Evolutionary conservation across 305 asterid species (phyloP).

Genomic region (Fraxinus floribunda): DNA sequence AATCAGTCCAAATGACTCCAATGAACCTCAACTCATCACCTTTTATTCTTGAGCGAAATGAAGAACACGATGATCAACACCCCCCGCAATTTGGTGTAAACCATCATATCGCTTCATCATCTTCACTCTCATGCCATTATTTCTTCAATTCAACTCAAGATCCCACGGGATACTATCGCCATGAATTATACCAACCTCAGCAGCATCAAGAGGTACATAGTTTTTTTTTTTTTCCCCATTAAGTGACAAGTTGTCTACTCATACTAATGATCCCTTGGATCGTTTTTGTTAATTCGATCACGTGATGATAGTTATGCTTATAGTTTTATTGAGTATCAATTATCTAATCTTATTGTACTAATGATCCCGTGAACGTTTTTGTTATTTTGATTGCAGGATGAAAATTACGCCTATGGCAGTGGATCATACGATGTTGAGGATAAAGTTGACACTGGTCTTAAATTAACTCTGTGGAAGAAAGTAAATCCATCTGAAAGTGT

Average conservation of each 20-base stretch:
- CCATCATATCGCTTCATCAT: conserved; percentile 32
- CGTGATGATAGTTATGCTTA: not conserved
- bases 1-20: not conserved
- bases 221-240: not conserved
- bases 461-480: conserved; percentile 55
- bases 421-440: conserved; percentile 36
- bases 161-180: not conserved
- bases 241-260: not conserved
- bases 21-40: conserved; percentile 50
- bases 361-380: not conserved
- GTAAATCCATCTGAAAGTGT: conserved; percentile 24
- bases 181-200: conserved; percentile 29
- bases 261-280: not conserved
- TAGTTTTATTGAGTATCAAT: not conserved
- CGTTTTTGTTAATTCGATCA: not conserved
- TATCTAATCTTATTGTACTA: not conserved
- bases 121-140: conserved; percentile 44
- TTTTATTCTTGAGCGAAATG: conserved; percentile 35
- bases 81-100: conserved; percentile 23
- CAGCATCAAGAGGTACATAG: conserved; percentile 17
- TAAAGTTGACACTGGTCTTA: conserved; percentile 39
- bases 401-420: conserved; percentile 32
- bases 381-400: conserved; percentile 25
- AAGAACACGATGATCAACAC: conserved; percentile 32
- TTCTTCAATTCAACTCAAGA: conserved; percentile 45